Conservation (phyloP, 805 yeast genomes). For the Spathaspora arborariae region DNA sequence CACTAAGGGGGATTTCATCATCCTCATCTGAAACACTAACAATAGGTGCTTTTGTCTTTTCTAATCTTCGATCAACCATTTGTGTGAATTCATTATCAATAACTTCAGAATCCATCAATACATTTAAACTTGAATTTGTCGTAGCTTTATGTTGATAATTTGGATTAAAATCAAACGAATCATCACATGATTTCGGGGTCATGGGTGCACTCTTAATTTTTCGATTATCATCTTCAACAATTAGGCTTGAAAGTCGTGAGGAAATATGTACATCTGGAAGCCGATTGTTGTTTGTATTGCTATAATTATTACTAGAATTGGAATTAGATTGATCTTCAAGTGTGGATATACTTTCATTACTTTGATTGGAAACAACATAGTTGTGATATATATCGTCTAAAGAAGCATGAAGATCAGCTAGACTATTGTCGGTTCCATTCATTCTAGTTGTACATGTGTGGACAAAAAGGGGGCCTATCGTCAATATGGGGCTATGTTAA, state of each 20-base stretch:
- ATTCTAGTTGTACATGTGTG: not conserved
- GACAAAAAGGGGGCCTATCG: not conserved
- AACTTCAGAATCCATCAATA: conserved; percentile 21
- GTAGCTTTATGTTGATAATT: conserved; percentile 17
- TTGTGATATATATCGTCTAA: not conserved
- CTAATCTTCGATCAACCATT: conserved; percentile 2
- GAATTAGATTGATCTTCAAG: not conserved
- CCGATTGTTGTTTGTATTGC: not conserved
- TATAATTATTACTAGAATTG: too few species aligned
- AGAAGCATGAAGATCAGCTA: not conserved
- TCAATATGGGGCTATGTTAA: too few species aligned
- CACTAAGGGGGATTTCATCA: conserved; percentile 7
- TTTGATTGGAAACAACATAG: not conserved
- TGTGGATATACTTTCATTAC: not conserved
- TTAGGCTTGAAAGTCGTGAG: conserved; percentile 20
- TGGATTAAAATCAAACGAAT: conserved; percentile 29
- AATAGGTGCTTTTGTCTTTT: conserved; percentile 1
- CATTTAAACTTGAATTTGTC: conserved; percentile 35
- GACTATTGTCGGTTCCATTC: not conserved
- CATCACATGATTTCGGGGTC: conserved; percentile 23
- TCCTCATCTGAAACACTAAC: not conserved
- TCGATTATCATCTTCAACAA: conserved; percentile 11
- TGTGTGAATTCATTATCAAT: conserved; percentile 4
- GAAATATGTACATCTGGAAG: conserved; percentile 17
- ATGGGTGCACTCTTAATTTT: conserved; percentile 23